Conservation (phyloP, 2,329 filamentous ascomycete species). For the Neofusicoccum laricinum region DNA sequence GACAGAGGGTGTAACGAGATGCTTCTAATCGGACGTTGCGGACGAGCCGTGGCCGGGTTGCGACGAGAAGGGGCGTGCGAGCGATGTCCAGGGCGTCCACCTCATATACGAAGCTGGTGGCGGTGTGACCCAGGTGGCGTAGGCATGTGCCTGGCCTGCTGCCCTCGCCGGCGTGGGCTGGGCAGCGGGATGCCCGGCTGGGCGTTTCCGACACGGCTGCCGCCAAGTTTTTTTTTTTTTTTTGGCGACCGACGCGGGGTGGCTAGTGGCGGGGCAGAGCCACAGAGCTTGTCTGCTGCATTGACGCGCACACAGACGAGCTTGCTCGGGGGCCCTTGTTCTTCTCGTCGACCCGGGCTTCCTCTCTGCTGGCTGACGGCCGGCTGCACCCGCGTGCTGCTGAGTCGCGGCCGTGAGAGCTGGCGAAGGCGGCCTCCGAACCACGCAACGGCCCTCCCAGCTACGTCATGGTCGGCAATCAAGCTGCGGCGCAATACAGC, state of each 20-base stretch:
- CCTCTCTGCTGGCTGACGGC: neutral
- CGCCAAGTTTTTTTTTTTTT: constrained; percentile 9
- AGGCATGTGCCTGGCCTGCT: too few species aligned
- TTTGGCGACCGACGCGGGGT: neutral
- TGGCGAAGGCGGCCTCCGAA: neutral
- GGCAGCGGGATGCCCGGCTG: neutral
- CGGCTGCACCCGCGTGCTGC: neutral
- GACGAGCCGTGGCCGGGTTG: neutral
- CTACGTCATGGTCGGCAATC: constrained; percentile 7
- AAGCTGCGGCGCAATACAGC: neutral
- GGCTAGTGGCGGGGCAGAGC: neutral
- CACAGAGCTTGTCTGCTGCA: constrained; percentile 5
- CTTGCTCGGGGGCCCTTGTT: neutral
- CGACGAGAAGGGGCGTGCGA: neutral
- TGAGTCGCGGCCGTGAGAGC: neutral
- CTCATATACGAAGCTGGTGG: neutral
- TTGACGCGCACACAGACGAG: neutral
- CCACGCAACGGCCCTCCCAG: neutral
- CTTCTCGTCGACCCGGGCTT: neutral
- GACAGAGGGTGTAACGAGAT: neutral
- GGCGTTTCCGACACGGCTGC: neutral
- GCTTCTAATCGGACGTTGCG: neutral
- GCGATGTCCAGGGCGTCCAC: neutral
- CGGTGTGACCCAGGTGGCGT: too few species aligned
- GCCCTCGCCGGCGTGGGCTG: too few species aligned